These are phyloP conservation scores for Dichotomocladium elegans DNA, from an alignment of 371 early-diverging fungal genomes.

Conservation along the genomic window DNA sequence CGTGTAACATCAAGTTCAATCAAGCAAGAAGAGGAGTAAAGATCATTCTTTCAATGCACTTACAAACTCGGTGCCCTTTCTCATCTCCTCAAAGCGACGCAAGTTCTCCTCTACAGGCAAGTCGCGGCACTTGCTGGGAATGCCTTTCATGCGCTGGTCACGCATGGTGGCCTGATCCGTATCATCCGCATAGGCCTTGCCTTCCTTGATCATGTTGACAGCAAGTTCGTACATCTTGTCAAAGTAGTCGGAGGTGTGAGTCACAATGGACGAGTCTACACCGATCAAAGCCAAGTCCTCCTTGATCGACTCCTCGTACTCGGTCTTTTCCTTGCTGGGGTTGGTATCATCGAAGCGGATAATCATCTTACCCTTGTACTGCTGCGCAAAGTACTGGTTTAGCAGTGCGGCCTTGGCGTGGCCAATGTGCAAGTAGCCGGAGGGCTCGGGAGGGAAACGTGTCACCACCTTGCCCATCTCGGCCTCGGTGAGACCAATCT, in stretches of 20 bases:
- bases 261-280: constrained; percentile 74
- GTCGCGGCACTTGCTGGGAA: constrained; percentile 88
- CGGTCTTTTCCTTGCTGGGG: constrained; percentile 95
- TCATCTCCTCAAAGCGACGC: constrained; percentile 94
- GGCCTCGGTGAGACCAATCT: constrained; percentile 83
- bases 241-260: constrained; percentile 98
- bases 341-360: constrained; percentile 99
- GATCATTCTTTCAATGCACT: constrained; percentile 7
- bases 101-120: constrained; percentile 88
- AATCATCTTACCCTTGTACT: constrained; percentile 92
- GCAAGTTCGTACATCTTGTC: constrained; percentile 87
- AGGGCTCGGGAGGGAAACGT: constrained; percentile 99
- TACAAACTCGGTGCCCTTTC: constrained; percentile 77
- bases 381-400: constrained; percentile 96
- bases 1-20: background rate
- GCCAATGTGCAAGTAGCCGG: constrained; percentile 98
- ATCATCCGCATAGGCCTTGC: constrained; percentile 97
- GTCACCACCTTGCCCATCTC: constrained; percentile 90
- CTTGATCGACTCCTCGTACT: constrained; percentile 93
- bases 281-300: constrained; percentile 91
- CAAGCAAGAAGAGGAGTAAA: background rate
- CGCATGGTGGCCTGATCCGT: constrained; percentile 93
- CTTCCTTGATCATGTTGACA: constrained; percentile 84
- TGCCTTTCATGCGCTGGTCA: constrained; percentile 87
- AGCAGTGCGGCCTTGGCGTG: constrained; percentile 99